Evolutionary conservation across 768 basidiomycete genomes (phyloP).

Genomic region (Russula earlei): DNA sequence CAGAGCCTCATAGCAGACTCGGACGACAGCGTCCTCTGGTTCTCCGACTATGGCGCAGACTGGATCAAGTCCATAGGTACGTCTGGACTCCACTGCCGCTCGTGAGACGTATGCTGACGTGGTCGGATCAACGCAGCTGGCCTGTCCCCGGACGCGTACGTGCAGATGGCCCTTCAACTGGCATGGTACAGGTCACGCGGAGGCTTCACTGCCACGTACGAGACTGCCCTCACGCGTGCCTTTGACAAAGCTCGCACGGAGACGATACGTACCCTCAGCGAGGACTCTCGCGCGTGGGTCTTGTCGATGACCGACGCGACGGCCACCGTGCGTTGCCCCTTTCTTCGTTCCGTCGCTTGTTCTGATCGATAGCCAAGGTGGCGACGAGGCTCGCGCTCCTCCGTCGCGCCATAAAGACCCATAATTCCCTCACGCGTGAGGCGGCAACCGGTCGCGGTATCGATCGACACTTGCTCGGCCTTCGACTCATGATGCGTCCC

Average conservation of each 20-base stretch:
- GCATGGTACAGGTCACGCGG: constrained; percentile 80
- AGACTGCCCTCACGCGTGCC: constrained; percentile 82
- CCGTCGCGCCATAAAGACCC: constrained; percentile 57
- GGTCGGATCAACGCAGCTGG: constrained; percentile 31
- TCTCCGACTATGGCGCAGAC: constrained; percentile 69
- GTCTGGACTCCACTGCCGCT: constrained; percentile 21
- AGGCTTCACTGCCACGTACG: constrained; percentile 80
- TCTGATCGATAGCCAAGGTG: constrained; percentile 5
- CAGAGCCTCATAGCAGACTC: constrained; percentile 59
- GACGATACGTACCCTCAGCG: constrained; percentile 68
- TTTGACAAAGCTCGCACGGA: constrained; percentile 87
- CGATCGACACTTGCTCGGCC: constrained; percentile 86
- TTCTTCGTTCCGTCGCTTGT: neutral
- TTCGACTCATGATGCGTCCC: constrained; percentile 53
- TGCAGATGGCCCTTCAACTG: constrained; percentile 87
- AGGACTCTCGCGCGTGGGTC: constrained; percentile 69
- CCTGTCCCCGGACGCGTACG: constrained; percentile 68
- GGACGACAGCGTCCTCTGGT: constrained; percentile 77
- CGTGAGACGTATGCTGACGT: neutral
- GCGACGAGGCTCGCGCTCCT: constrained; percentile 42
- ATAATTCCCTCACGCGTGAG: constrained; percentile 62
- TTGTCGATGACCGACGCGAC: constrained; percentile 56
- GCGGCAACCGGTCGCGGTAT: constrained; percentile 77
- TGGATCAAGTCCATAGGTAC: constrained; percentile 76
- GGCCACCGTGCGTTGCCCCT: constrained; percentile 33